Percentiles rank a stretch among this genome's conserved stretches.
Evolutionary conservation across 345 rosid genomes (phyloP).

Genomic region (Hibiscus trionum): DNA sequence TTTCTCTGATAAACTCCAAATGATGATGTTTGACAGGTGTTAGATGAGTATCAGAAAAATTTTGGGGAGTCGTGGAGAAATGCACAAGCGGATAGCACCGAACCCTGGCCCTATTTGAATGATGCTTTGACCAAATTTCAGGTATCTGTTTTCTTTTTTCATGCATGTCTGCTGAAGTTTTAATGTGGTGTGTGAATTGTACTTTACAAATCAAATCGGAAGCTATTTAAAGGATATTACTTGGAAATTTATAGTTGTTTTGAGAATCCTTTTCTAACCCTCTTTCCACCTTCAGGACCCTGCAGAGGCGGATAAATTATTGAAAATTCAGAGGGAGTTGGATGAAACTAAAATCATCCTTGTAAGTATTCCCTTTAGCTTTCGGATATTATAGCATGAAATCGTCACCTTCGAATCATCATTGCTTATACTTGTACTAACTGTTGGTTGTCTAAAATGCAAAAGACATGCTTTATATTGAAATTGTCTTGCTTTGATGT

Average conservation of each 20-base stretch:
- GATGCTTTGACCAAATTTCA: conserved; percentile 81
- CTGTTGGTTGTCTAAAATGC: no score
- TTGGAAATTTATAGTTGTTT: neutral
- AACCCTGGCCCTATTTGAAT: conserved; percentile 74
- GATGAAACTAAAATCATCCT: conserved; percentile 98
- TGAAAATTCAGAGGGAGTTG: conserved; percentile 97
- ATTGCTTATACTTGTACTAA: no score
- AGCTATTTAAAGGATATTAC: neutral
- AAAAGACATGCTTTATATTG: neutral
- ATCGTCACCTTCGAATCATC: no score
- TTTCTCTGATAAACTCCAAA: neutral
- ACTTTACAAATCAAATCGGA: neutral
- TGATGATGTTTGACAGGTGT: conserved; percentile 34
- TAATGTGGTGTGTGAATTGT: neutral
- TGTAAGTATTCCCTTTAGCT: conserved; percentile 35
- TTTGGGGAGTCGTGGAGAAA: conserved; percentile 89
- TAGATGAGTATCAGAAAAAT: conserved; percentile 88
- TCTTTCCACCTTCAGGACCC: conserved; percentile 61
- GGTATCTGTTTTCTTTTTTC: conserved; percentile 31
- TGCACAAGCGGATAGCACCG: conserved; percentile 46
- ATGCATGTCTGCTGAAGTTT: neutral
- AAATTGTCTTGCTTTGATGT: neutral
- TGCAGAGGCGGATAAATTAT: conserved; percentile 92
- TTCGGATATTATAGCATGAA: no score
- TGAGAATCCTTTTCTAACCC: neutral